Base-by-base conservation (phyloP, 176 grass and related monocot species). In the Zizania latifolia region DNA sequence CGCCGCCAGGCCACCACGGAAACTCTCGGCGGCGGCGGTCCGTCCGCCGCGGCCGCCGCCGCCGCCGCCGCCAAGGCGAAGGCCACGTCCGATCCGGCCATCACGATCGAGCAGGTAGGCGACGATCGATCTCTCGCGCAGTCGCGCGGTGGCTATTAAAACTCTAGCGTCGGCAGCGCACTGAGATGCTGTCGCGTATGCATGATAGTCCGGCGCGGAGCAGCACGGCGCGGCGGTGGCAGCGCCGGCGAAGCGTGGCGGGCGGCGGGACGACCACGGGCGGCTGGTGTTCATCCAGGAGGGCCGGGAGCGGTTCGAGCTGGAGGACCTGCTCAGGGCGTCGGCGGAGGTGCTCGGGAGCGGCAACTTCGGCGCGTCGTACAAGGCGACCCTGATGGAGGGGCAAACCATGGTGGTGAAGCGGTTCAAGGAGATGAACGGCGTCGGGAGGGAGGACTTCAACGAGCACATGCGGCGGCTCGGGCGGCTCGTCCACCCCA, bases 261-360 rank as follows among this genome's bases (percentile, higher is more conserved):
- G 73, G 11, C 75, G 71, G 22, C 72, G 77, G 5, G 88, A 94
- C 16, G 86, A 86, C 1, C 70, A 85, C 27, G 81, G 75, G 15
- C 67, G 74, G 73, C 68, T 99, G 70, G 65, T 81, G 39, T 94
- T 99, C 83, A 10, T 99, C 12, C 66, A 69, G 76, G 95, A 94
- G 34, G 69, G 33, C 7, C 58, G 76, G 10, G 26, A 55, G 35
- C 80, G 76, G 76, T 99, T 99, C 51, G 89, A 82, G 63, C 79
- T 99, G n/a, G 86, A 94, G 58, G 95, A 99, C 81, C 60, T 99
- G 58, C 79, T 99, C 23, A 78, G 87, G 63, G 78, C 95, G 1
- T 92, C 91, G 0, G 92, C 95, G 2, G 95, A 99, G 77, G 86
- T 94, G 68, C 75, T 99, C 3, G 92, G 92, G n/a, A 94, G 87